Conservation (phyloP, 176 grass and related monocot species). For the Carex littledalei region DNA sequence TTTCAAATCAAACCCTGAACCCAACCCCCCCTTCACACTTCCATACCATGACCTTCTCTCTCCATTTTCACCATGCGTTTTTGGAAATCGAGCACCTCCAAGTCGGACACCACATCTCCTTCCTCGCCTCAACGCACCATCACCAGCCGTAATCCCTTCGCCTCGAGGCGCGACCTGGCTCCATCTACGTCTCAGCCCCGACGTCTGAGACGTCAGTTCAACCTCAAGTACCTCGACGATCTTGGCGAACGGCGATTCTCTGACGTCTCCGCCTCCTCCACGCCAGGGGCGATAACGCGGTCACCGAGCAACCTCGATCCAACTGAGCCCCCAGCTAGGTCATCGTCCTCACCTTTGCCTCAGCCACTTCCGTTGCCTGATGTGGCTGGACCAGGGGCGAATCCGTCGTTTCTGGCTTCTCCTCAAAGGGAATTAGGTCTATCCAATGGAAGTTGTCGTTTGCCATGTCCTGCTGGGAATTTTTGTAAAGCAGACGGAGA, state of each 20-base stretch:
- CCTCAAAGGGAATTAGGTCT: conserved; percentile 25
- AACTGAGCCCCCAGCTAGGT: conserved; percentile 32
- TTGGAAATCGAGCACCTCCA: conserved; percentile 25
- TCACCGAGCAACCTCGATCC: conserved; percentile 43
- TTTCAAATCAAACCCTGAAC: conserved; percentile 14
- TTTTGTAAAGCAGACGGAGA: conserved; percentile 25
- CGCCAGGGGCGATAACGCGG: conserved; percentile 30
- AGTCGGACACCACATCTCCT: conserved; percentile 37
- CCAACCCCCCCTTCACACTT: background rate
- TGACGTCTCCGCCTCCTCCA: conserved; percentile 24
- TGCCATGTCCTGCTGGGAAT: background rate
- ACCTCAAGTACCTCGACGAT: conserved; percentile 52
- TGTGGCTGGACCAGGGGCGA: background rate
- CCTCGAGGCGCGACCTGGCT: background rate
- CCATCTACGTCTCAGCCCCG: conserved; percentile 3
- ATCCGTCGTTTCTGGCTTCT: conserved; percentile 34
- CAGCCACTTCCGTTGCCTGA: conserved; percentile 49
- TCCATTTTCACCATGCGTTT: conserved; percentile 8
- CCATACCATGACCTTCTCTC: conserved; percentile 25
- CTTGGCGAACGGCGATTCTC: conserved; percentile 29
- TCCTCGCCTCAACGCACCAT: conserved; percentile 30
- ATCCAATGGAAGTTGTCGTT: background rate
- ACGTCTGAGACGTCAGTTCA: conserved; percentile 57
- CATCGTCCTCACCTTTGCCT: conserved; percentile 46
- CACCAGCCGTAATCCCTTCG: conserved; percentile 3